Conservation (phyloP, 441 rosid genomes). For the Lagerstroemia fauriei region DNA sequence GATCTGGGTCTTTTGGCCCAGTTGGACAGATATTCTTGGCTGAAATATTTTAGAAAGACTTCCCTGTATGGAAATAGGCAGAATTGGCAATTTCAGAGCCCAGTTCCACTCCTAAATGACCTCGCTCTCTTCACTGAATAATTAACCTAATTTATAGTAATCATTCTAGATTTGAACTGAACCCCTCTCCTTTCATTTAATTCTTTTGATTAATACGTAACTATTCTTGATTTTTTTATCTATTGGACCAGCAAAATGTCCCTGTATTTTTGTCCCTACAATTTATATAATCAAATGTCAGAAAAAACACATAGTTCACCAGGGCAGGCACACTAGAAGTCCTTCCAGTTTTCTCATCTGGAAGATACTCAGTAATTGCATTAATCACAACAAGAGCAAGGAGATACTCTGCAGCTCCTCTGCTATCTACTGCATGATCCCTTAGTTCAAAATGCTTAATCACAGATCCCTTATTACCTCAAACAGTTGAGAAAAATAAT, state of each 20-base stretch:
- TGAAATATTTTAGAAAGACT: too few relatives aligned
- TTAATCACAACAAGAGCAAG: slow-evolving; percentile 75
- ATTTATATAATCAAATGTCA: not conserved
- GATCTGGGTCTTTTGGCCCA: too few relatives aligned
- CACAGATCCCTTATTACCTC: slow-evolving; percentile 76
- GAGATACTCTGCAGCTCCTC: slow-evolving; percentile 85
- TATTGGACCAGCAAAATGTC: not conserved
- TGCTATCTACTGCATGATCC: slow-evolving; percentile 75
- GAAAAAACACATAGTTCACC: slow-evolving; percentile 44
- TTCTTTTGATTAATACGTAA: too few relatives aligned
- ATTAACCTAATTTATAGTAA: too few relatives aligned
- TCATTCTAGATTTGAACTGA: too few relatives aligned
- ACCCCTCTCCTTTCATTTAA: too few relatives aligned
- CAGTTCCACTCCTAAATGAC: too few relatives aligned
- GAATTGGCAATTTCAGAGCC: too few relatives aligned
- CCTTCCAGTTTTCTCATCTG: slow-evolving; percentile 77
- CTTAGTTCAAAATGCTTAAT: slow-evolving; percentile 81
- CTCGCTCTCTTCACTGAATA: too few relatives aligned
- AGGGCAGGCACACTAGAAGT: slow-evolving; percentile 78
- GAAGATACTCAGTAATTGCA: slow-evolving; percentile 83
- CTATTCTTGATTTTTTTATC: too few relatives aligned
- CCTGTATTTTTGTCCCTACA: not conserved
- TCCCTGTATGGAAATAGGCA: too few relatives aligned
- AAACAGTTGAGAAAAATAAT: not conserved
- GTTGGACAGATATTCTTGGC: too few relatives aligned